Base-by-base conservation (phyloP, 352 stramenopile genomes). In the Globisporangium paroecandrum region DNA sequence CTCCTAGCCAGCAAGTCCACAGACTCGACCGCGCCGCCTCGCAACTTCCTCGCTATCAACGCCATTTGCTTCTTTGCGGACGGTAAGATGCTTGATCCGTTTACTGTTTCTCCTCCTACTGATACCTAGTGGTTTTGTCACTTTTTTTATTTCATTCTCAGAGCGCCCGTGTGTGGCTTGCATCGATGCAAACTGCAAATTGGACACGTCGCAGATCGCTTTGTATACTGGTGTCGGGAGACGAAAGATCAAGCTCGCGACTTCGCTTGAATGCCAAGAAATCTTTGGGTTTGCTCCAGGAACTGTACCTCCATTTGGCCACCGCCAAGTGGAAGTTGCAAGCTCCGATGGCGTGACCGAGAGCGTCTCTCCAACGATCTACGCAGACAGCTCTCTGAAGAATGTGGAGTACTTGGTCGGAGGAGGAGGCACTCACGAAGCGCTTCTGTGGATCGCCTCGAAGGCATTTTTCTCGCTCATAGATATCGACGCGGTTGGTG, bases 61-160 rank as follows among this genome's bases (percentile, higher is more conserved):
- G 77, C 72, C 32, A 90, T 93, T 56, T 93, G 85, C 66, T 90
- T 93, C 56, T 90, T 93, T 62, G 80, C 79, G 7, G 72, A 90
- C 58, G 83, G 85, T 91, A 66, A 34, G 72, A 38, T 12, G 29
- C 29, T 32, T 8, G 4, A 32, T 32, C 29, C 29, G 29, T 32
- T 32, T 32, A 32, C 29, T 32, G 29, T 32, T 32, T 32, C 29
- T 32, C 29, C 29, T 32, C 3, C 29, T 32, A 59, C 36, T 41
- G 15, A 12, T 62, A 9, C 15, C 27, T 62, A 24, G 15, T 47
- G n/a, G 5, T 27, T 64, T 9, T 56, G 0, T 4, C 12, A 24
- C 9, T 58, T 20, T 38, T 32, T 32, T 32, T 1, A 53, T 58
- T 57, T 3, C 38, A 58, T 20, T 20, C 13, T 13, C 53, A 93